A percentile compares a stretch with the other conserved stretches of the same genome.
Evolutionary conservation across 169 alveolate genomes (phyloP).

Genomic region (Pseudocohnilembus persalinus): DNA sequence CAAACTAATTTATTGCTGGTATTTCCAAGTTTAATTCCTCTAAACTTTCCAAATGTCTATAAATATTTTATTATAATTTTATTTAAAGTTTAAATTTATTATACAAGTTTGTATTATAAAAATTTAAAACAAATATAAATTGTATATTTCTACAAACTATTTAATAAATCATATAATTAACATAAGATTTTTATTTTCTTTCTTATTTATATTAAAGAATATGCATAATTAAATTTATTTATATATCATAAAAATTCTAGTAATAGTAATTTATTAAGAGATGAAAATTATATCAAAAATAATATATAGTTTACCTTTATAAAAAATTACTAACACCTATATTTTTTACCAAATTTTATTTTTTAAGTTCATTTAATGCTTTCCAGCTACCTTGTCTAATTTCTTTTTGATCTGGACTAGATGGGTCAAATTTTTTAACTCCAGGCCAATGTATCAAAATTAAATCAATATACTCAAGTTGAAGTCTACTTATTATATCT

Average conservation of each 20-base stretch:
- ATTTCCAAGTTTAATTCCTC: constrained; percentile 27
- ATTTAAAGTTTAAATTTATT: not conserved
- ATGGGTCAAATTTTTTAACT: constrained; percentile 15
- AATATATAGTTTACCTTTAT: not conserved
- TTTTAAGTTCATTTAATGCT: constrained; percentile 47
- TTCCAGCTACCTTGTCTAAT: constrained; percentile 52
- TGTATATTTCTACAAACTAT: constrained; percentile 14
- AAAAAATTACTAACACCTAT: constrained; percentile 62
- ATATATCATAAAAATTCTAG: too few species aligned
- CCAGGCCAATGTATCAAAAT: constrained; percentile 78
- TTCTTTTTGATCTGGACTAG: constrained; percentile 36
- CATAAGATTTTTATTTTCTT: too few species aligned
- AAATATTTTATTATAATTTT: too few species aligned
- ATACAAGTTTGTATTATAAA: not conserved
- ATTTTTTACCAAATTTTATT: constrained; percentile 43
- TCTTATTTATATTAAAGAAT: too few species aligned
- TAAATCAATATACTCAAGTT: constrained; percentile 66
- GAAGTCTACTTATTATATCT: constrained; percentile 51
- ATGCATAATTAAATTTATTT: too few species aligned
- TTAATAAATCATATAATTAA: too few species aligned
- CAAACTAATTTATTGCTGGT: constrained; percentile 63
- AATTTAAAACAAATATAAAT: too few species aligned
- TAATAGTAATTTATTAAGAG: too few species aligned
- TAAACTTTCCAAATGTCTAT: constrained; percentile 45
- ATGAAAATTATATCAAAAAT: too few species aligned